Conservation (phyloP, 805 yeast genomes). For the Kodamaea sagamina region DNA sequence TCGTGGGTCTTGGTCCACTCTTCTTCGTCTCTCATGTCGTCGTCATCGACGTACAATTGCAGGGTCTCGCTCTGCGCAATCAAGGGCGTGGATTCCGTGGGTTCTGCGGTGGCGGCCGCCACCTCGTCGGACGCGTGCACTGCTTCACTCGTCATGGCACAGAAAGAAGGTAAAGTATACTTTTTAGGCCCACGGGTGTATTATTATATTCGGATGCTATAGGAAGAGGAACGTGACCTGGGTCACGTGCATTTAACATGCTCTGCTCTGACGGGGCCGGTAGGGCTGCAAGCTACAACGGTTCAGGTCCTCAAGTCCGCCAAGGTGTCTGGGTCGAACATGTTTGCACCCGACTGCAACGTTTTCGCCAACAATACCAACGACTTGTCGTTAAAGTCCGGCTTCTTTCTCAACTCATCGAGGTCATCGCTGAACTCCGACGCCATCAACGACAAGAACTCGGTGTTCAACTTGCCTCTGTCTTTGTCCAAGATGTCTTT, state of each 20-base stretch:
- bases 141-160: not conserved
- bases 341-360: slow-evolving; percentile 57
- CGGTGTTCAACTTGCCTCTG: slow-evolving; percentile 45
- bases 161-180: not conserved
- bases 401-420: slow-evolving; percentile 58
- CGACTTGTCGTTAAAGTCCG: slow-evolving; percentile 61
- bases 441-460: slow-evolving; percentile 58
- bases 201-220: slow-evolving; percentile 2
- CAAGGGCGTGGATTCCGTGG: slow-evolving; percentile 7
- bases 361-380: slow-evolving; percentile 57
- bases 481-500: slow-evolving; percentile 28
- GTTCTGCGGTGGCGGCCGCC: not conserved
- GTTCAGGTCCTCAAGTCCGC: slow-evolving; percentile 18
- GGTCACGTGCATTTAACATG: no score
- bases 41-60: not conserved
- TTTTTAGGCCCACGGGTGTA: slow-evolving; percentile 7
- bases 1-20: slow-evolving; percentile 2
- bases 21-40: slow-evolving; percentile 3
- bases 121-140: not conserved
- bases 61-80: not conserved
- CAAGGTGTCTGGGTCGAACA: slow-evolving; percentile 57
- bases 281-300: no score
- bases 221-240: slow-evolving; percentile 7
- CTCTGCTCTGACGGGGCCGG: no score
- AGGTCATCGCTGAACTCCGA: slow-evolving; percentile 61